Evolutionary conservation across 106 monocot genomes (phyloP).

Genomic region (Dioscorea dumetorum): DNA sequence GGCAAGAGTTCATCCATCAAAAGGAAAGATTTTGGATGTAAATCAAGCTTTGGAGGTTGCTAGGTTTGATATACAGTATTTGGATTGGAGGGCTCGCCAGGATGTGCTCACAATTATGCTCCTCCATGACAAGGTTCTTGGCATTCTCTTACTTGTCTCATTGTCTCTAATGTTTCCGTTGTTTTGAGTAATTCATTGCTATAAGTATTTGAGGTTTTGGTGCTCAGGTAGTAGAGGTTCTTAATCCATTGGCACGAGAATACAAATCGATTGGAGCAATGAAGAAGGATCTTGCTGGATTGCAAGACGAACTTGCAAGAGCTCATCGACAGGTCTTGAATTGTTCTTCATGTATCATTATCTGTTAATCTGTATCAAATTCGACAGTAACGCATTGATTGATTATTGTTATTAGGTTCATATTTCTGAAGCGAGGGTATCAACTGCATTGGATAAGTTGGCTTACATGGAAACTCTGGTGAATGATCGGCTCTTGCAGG

Average conservation of each 20-base stretch:
- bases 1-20: conserved; percentile 34
- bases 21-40: conserved; percentile 66
- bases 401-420: conserved; percentile 52
- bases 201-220: neutral
- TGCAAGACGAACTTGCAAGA: conserved; percentile 68
- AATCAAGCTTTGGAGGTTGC: conserved; percentile 88
- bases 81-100: conserved; percentile 93
- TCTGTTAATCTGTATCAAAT: neutral
- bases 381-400: neutral
- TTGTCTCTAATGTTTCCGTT: too few species aligned
- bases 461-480: conserved; percentile 75
- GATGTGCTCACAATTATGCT: conserved; percentile 85
- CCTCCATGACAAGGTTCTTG: conserved; percentile 81
- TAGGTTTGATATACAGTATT: conserved; percentile 90
- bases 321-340: conserved; percentile 45
- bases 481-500: conserved; percentile 57
- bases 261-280: conserved; percentile 82
- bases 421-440: conserved; percentile 81
- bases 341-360: neutral
- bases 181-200: too few species aligned
- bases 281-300: conserved; percentile 86
- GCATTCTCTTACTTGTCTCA: neutral
- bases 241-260: conserved; percentile 92
- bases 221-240: conserved; percentile 88
- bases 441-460: conserved; percentile 72